Evolutionary conservation across 169 alveolate species (phyloP), one percentile per base, ranked within the genome.

Genomic region (Plasmodium gonderi): DNA sequence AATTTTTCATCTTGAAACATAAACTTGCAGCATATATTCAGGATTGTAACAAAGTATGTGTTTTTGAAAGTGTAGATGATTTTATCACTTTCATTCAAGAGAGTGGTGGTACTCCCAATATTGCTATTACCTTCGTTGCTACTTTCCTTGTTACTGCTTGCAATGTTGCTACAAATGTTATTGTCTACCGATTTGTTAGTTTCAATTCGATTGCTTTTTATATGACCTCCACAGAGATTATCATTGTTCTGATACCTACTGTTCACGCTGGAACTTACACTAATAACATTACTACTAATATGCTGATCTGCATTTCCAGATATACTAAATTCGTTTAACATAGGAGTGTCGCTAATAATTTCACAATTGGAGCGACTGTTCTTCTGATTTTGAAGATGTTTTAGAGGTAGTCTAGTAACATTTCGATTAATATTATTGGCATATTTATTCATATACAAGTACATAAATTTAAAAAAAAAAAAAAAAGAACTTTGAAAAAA

Each of bases 391-490:
- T 60, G 40, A 23, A 60, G 72, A 29, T 60, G 72, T 23, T 60
- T 36, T 60, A 36, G n/a, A n/a, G n/a, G n/a, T n/a, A n/a, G n/a
- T n/a, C n/a, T n/a, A n/a, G n/a, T n/a, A n/a, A n/a, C n/a, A n/a
- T n/a, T 6, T 20, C 40, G 40, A 11, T 38, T 36, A 69, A 11
- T 45, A 14, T 26, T 8, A 20, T 72, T 69, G 7, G 72, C 31
- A 60, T 60, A 60, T 23, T 69, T 69, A 51, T 83, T n/a, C 75
- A 83, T 29, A n/a, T 69, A 74, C 3, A 80, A n/a, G 20, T 45
- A 80, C 44, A 72, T 20, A 68, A 83, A 83, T 72, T 83, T 83
- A 49, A 72, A 83, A 23, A 83, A 54, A 47, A 83, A 83, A 83
- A 83, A 83, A 49, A 83, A 69, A 31, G 92, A 83, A 14, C 82